Evolutionary conservation across 164 flowering plant species (phyloP).

Genomic region (Nymphaea thermarum): DNA sequence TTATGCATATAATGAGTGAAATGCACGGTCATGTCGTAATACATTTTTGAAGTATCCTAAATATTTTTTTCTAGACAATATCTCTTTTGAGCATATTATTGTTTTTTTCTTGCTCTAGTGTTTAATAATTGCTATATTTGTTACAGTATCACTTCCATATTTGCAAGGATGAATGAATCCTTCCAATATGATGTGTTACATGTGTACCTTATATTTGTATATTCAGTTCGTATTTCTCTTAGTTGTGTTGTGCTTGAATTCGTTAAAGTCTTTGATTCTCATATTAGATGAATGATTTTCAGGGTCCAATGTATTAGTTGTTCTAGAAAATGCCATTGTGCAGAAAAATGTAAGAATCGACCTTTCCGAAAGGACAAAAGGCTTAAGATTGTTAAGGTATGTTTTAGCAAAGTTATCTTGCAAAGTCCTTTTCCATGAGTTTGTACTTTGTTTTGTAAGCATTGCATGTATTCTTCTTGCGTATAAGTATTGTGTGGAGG

Average conservation of each 20-base stretch:
- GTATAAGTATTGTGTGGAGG: too few species aligned
- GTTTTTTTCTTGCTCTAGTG: background rate
- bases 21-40: too few species aligned
- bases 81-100: too few species aligned
- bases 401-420: background rate
- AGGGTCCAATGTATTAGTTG: conserved; percentile 96
- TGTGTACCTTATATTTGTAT: background rate
- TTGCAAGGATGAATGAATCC: background rate
- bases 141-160: background rate
- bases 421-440: too few species aligned
- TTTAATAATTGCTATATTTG: background rate
- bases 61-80: too few species aligned
- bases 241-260: background rate
- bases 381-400: conserved; percentile 69
- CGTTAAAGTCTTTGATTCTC: background rate
- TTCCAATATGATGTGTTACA: background rate
- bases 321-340: conserved; percentile 77
- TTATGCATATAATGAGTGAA: too few species aligned
- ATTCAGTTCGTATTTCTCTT: background rate
- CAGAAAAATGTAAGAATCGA: conserved; percentile 66
- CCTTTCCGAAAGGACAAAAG: conserved; percentile 90
- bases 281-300: conserved; percentile 5
- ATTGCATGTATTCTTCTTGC: too few species aligned
- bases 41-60: too few species aligned
- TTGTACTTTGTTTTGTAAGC: too few species aligned